These are phyloP conservation scores for Blumeria graminis DNA, from an alignment of 2,329 filamentous ascomycete genomes.

Conservation along the genomic window DNA sequence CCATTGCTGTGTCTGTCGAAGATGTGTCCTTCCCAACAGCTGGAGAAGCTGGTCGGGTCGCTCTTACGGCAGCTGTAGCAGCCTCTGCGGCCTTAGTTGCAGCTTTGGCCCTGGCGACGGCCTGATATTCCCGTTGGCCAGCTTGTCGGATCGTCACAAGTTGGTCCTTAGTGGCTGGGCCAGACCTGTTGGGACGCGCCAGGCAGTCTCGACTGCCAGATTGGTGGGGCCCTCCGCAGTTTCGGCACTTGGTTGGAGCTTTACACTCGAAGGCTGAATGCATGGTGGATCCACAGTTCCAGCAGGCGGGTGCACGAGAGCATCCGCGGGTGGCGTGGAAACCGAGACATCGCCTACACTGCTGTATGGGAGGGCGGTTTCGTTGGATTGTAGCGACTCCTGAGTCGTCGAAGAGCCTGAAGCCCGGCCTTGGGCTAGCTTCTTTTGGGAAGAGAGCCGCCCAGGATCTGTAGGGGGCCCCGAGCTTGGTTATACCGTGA, in stretches of 20 bases:
- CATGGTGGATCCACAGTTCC: neutral
- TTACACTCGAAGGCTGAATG: neutral
- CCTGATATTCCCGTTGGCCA: neutral
- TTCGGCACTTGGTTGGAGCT: neutral
- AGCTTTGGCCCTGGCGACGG: neutral
- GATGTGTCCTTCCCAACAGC: no score
- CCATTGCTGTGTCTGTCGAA: no score
- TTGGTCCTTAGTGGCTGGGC: neutral
- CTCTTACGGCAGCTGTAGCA: no score
- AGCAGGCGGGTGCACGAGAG: neutral
- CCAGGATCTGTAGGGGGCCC: no score
- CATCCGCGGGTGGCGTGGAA: neutral
- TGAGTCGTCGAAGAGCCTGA: neutral
- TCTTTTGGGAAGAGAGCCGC: no score
- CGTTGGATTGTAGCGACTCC: neutral
- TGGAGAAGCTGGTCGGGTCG: no score
- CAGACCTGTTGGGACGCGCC: neutral
- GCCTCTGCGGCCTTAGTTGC: neutral
- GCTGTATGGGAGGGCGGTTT: constrained; percentile 15
- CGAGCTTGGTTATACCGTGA: no score
- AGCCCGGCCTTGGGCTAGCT: neutral
- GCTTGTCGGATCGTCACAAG: neutral
- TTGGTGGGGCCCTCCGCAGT: neutral
- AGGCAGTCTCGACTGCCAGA: neutral
- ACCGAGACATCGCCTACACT: neutral